Evolutionary conservation across 1,284 basidiomycete genomes (phyloP), one percentile per base, ranked within the genome.

Genomic region (Neolentinus lepideus): DNA sequence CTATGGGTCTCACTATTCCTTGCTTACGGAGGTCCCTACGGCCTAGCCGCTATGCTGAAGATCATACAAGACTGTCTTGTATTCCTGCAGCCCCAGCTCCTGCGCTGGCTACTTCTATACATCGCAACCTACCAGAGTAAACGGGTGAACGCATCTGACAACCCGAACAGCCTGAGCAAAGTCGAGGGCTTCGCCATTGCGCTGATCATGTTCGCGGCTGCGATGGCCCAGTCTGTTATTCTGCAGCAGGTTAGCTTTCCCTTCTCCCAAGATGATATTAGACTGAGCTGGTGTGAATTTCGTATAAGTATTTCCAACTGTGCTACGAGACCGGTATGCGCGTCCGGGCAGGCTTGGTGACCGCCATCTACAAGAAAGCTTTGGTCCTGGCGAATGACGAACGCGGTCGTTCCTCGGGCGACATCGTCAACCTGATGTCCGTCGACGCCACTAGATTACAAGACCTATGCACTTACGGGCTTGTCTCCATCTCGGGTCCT

Each of bases 351-450:
- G 94, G 94, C 1, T 78, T 98, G 21, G 83, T 98, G 35, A 86
- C 86, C 0, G 80, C 82, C 0, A 91, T 96, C 55, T 98, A 95
- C 74, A 77, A 86, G 59, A 97, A 98, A 69, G 82, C 92, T 0
- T 77, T 98, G 21, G 78, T 90, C 1, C 79, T 98, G 21, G 92
- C 90, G 8, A 93, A 88, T 61, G 88, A 93, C 57, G 93, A 92
- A 64, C 83, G 88, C 2, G 78, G 78, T 64, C 83, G 90, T 35
- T 81, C 90, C 0, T 86, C 91, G 0, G 95, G 95, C 2, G 94
- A 98, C 65, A 94, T 97, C 52, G 92, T 97, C 62, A 98, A 98
- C 67, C 71, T 97, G 26, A 95, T 96, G 89, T 88, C 85, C 11
- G 91, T 96, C 29, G 84, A 92, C 64, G 85, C 93, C 0, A 89